Base-by-base conservation (phyloP, 1,284 basidiomycete species). In the Ustilago cynodontis region DNA sequence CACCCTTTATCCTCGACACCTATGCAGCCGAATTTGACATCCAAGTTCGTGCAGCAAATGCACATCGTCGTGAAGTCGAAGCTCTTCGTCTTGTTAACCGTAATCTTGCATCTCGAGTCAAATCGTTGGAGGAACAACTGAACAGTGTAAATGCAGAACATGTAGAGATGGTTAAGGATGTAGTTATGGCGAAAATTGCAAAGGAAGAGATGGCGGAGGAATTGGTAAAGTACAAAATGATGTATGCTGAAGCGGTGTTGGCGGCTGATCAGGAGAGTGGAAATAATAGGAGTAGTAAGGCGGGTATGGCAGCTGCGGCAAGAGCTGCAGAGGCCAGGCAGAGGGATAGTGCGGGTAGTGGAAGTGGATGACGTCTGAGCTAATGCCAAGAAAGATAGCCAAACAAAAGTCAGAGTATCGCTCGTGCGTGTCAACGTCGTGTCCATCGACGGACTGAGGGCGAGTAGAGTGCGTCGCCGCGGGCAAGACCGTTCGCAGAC, bases 171-270 rank as follows among this genome's bases (percentile, higher is more conserved):
- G 80, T 85, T 55, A 86, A 85, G 54, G 75, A 78, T 43, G 81
- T 82, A 18, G 81, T 82, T 18, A 76, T 80, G 77, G 70, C 79
- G 11, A 84, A 85, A 39, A 72, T 86, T 24, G 84, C 81, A 22
- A 84, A 84, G 51, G 84, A 86, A 24, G 84, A 86, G 45, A 84
- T 84, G 78, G 84, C 81, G 0, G 83, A 86, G 41, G 82, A 84
- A 37, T 63, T 85, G 22, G 82, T 82, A 0, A 73, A 74, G 52
- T 85, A 85, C 71, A 85, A 85, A 47, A 73, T 83, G 52, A 85
- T 85, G 83, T 80, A 79, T 59, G 81, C 81, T 13, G 81, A 82
- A 41, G 81, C 74, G 0, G 77, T 82, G 16, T 58, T 81, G 10
- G 73, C 72, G 18, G 77, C 75, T 1, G 79, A 81, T 18, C 63